Conservation (phyloP, 1,284 basidiomycete species). For the Ceratobasidium sp. region DNA sequence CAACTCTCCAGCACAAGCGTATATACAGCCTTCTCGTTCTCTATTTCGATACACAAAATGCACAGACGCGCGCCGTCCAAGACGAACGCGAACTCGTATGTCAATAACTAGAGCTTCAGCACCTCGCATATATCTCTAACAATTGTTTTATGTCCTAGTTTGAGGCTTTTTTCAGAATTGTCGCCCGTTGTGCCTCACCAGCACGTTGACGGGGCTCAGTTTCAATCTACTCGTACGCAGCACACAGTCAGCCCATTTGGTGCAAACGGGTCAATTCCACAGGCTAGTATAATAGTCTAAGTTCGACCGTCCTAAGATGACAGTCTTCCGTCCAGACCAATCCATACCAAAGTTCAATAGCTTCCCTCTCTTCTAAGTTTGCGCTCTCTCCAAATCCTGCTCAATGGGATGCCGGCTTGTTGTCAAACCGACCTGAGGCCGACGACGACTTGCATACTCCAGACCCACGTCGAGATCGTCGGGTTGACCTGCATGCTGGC, state of each 20-base stretch:
- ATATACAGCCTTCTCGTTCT: too few species aligned
- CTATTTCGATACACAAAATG: not conserved
- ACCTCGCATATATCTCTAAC: not conserved
- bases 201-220: not conserved
- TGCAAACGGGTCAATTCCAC: not conserved
- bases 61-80: not conserved
- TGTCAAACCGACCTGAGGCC: slow-evolving; percentile 46
- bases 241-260: not conserved
- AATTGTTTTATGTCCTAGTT: not conserved
- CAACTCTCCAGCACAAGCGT: too few species aligned
- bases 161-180: not conserved
- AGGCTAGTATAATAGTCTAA: not conserved
- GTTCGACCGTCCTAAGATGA: not conserved
- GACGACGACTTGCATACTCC: slow-evolving; percentile 55
- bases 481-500: slow-evolving; percentile 65
- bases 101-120: not conserved
- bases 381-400: slow-evolving; percentile 44
- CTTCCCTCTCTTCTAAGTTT: slow-evolving; percentile 38
- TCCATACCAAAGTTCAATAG: not conserved
- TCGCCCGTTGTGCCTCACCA: not conserved
- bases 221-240: not conserved
- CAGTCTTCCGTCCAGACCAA: not conserved
- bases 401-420: slow-evolving; percentile 43
- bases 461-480: slow-evolving; percentile 70
- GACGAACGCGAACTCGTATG: not conserved